phyloP scores from a whole-genome alignment of 148 eudicot genomes.

The Dysphania ambrosioides region DNA sequence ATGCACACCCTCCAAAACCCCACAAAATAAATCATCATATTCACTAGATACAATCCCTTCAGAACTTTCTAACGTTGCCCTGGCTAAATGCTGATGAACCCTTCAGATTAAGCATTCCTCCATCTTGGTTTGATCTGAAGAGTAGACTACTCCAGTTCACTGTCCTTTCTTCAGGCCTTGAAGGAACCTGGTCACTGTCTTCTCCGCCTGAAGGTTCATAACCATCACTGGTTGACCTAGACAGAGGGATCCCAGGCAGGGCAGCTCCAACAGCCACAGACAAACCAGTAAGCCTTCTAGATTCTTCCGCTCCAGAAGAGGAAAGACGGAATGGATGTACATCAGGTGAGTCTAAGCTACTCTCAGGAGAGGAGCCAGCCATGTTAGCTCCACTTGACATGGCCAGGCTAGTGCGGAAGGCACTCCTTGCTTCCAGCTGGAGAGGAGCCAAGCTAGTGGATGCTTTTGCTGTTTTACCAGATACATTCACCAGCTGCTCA shows the following conservation, averaged over 20 bases:
- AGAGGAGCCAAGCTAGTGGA: conserved; percentile 63
- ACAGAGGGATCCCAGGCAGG: conserved; percentile 45
- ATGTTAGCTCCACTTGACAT: conserved; percentile 42
- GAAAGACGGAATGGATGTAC: conserved; percentile 63
- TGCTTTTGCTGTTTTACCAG: conserved; percentile 36
- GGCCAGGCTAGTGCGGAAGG: conserved; percentile 49
- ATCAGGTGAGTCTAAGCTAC: conserved; percentile 89
- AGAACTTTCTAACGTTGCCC: conserved; percentile 43
- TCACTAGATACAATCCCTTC: conserved; percentile 12
- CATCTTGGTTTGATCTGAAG: conserved; percentile 52
- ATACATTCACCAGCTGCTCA: conserved; percentile 33
- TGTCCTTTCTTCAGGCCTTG: conserved; percentile 47
- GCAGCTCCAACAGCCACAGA: conserved; percentile 32
- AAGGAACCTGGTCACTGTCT: conserved; percentile 87
- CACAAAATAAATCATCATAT: conserved; percentile 9
- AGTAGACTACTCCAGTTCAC: conserved; percentile 64
- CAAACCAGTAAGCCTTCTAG: conserved; percentile 47
- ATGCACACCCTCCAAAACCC: conserved; percentile 1
- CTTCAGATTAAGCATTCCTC: conserved; percentile 39
- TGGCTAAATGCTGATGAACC: conserved; percentile 49
- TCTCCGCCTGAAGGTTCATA: conserved; percentile 99
- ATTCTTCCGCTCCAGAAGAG: conserved; percentile 61
- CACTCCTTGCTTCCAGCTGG: conserved; percentile 66
- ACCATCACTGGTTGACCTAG: conserved; percentile 92
- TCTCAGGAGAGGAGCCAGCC: conserved; percentile 80